Base-by-base conservation (phyloP, 176 grass and related monocot species). In the Panicum miliaceum region DNA sequence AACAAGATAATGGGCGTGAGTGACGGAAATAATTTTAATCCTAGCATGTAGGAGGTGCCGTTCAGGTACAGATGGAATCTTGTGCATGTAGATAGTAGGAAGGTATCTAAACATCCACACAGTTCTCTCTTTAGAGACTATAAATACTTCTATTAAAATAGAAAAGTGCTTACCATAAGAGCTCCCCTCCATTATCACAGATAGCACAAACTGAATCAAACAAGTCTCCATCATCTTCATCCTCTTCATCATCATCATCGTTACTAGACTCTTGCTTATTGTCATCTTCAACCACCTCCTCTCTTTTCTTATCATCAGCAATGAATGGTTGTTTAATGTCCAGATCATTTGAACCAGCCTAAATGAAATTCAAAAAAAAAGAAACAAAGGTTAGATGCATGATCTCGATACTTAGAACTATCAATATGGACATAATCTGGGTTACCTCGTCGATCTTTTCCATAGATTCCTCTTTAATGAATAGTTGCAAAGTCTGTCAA, bases 171-270 rank as follows among this genome's bases (percentile, higher is more conserved):
- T 94, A 94, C 92, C 88, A 91, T 73, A 94, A 76, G 40, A 94
- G 86, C 3, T 94, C 92, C 22, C 88, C 92, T 54, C 92, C 92
- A 38, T 94, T 94, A 57, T 94, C 92, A 80, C 92, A 94, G 73
- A 94, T 88, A 43, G 88, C 79, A 82, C 92, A 94, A 71, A 90
- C 88, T 82, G 88, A 83, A 85, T 94, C 92, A 65, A 94, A 90
- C 66, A 94, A 71, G 54, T 91, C 88, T 60, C 25, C 58, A 9
- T 93, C 85, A 12, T 88, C 91, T 22, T 85, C 74, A 25, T 77
- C 75, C 3, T 76, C 88, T 48, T 83, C 71, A 52, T 94, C 86
- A 53, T 94, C 86, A 53, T 88, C 85, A 35, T 76, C 60, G 25
- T 88, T 81, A 12, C 64, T 65, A 23, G 82, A 47, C 25, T 83